Conservation (phyloP, 140 eudicot genomes). For the Erigeron philadelphicus region DNA sequence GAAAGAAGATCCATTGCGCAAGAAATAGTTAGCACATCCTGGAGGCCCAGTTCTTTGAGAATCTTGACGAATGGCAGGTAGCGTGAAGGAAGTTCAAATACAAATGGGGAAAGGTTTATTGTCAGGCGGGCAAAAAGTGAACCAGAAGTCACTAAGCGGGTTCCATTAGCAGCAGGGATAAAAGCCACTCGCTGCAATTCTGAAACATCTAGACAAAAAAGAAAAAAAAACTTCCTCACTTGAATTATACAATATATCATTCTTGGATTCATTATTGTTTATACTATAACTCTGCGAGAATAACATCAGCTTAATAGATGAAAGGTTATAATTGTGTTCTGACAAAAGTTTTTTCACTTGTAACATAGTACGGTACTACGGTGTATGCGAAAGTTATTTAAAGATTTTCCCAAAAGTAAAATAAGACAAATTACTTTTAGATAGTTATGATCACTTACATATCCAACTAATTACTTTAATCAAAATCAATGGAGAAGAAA, state of each 20-base stretch:
- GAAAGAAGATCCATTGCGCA: constrained; percentile 81
- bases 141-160: constrained; percentile 84
- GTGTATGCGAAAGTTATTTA: background rate
- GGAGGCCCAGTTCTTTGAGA: constrained; percentile 80
- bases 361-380: background rate
- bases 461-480: background rate
- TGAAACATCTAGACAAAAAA: constrained; percentile 43
- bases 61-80: constrained; percentile 86
- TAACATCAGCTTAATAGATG: background rate
- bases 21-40: constrained; percentile 56
- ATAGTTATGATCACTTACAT: background rate
- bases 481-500: background rate
- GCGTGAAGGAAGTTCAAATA: constrained; percentile 87
- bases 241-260: background rate
- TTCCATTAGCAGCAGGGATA: constrained; percentile 97
- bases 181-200: constrained; percentile 82
- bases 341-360: background rate
- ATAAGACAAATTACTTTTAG: background rate
- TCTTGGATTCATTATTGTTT: background rate
- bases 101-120: constrained; percentile 92
- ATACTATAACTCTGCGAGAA: background rate
- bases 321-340: background rate
- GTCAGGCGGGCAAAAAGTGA: constrained; percentile 78
- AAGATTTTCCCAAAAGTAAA: background rate
- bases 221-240: background rate